Conservation (phyloP, 1,284 basidiomycete genomes). For the Microbotryum intermedium region DNA sequence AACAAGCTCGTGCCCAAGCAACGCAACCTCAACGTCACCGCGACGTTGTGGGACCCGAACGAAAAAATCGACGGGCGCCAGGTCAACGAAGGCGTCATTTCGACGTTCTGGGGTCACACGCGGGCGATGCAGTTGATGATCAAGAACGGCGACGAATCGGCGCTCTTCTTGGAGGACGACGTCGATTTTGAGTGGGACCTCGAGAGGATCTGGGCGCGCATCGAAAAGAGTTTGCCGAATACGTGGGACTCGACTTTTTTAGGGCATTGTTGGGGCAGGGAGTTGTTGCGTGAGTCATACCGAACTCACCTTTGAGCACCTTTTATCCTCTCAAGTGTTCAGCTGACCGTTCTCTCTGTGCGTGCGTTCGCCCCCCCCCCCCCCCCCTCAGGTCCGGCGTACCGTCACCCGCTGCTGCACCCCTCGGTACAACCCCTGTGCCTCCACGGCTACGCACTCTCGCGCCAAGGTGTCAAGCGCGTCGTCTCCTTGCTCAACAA, state of each 20-base stretch:
- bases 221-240: constrained; percentile 21
- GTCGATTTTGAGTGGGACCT: constrained; percentile 37
- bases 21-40: constrained; percentile 11
- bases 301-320: not conserved
- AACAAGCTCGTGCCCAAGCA: constrained; percentile 3
- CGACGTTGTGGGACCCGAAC: constrained; percentile 27
- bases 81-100: constrained; percentile 27
- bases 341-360: not conserved
- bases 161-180: constrained; percentile 35
- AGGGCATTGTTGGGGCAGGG: constrained; percentile 35
- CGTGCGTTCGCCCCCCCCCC: too few species aligned
- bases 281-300: constrained; percentile 24
- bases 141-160: constrained; percentile 29
- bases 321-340: not conserved
- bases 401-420: constrained; percentile 65
- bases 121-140: constrained; percentile 23
- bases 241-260: constrained; percentile 33
- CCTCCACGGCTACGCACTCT: constrained; percentile 35
- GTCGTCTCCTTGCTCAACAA: constrained; percentile 25
- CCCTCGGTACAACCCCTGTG: constrained; percentile 33
- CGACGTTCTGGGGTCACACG: constrained; percentile 31
- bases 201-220: constrained; percentile 28
- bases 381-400: constrained; percentile 55
- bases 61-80: constrained; percentile 27
- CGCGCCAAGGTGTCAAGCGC: constrained; percentile 22